Percentiles rank a stretch among this genome's conserved stretches.
Evolutionary conservation across 345 rosid species (phyloP).

Genomic region (Jatropha curcas): DNA sequence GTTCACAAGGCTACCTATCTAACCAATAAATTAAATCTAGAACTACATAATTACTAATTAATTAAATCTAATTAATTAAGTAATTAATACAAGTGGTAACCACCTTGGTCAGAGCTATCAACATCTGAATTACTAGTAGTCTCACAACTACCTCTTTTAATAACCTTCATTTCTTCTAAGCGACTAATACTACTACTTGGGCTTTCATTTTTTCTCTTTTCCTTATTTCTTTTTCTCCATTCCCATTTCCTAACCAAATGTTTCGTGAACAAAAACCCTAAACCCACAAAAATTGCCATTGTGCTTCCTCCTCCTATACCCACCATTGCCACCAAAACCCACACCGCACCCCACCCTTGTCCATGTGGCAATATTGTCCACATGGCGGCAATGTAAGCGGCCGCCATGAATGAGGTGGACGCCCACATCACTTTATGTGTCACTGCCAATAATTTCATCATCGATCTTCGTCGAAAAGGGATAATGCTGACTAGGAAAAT

Average conservation of each 20-base stretch:
- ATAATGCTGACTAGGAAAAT: slow-evolving; percentile 57
- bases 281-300: slow-evolving; percentile 35
- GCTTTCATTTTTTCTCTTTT: slow-evolving; percentile 20
- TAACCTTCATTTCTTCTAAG: slow-evolving; percentile 34
- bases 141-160: slow-evolving; percentile 27
- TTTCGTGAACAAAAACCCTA: slow-evolving; percentile 35
- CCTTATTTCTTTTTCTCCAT: slow-evolving; percentile 38
- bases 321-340: slow-evolving; percentile 41
- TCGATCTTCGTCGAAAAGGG: slow-evolving; percentile 51
- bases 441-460: slow-evolving; percentile 45
- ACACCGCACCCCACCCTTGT: slow-evolving; percentile 24
- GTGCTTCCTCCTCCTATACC: slow-evolving; percentile 46
- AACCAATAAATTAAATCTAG: no score
- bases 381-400: slow-evolving; percentile 55
- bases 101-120: slow-evolving; percentile 45
- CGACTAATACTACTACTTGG: slow-evolving; percentile 40
- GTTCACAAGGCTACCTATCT: no score
- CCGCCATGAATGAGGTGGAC: slow-evolving; percentile 55
- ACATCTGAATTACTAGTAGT: slow-evolving; percentile 41
- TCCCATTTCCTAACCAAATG: slow-evolving; percentile 51
- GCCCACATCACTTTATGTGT: slow-evolving; percentile 67
- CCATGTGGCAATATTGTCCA: slow-evolving; percentile 50
- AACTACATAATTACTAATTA: not conserved
- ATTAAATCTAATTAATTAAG: no score
- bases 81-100: slow-evolving; percentile 39